A percentile compares a stretch with the other conserved stretches of the same genome.
Evolutionary conservation across 352 stramenopile genomes (phyloP).

Genomic region (Thraustochytrium sp.): DNA sequence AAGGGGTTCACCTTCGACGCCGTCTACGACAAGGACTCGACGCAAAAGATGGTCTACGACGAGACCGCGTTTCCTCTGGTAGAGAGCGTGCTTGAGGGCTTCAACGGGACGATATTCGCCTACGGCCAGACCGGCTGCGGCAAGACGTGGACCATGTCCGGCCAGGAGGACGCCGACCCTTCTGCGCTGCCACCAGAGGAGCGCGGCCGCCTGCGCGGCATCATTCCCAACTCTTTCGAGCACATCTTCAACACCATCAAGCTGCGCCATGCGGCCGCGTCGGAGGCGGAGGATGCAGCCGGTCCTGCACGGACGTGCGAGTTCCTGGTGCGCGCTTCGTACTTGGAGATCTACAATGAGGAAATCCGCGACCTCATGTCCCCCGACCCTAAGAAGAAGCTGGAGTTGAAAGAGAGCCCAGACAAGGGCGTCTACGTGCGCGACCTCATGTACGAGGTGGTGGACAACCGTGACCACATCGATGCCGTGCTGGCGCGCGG

Average conservation of each 20-base stretch:
- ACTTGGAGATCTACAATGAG: constrained; percentile 98
- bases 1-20: constrained; percentile 82
- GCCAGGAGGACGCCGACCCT: constrained; percentile 60
- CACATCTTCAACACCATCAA: constrained; percentile 76
- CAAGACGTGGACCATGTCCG: constrained; percentile 79
- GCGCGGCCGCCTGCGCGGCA: constrained; percentile 57
- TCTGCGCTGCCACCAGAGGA: background rate
- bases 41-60: constrained; percentile 53
- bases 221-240: constrained; percentile 80
- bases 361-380: constrained; percentile 88
- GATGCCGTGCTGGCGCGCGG: constrained; percentile 61
- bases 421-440: constrained; percentile 75
- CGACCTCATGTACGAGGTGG: constrained; percentile 70
- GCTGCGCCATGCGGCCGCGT: background rate
- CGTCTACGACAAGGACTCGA: constrained; percentile 76
- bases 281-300: background rate
- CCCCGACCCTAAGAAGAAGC: constrained; percentile 63
- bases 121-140: constrained; percentile 77
- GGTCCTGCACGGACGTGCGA: constrained; percentile 49
- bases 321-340: constrained; percentile 84
- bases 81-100: constrained; percentile 79
- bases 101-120: constrained; percentile 83
- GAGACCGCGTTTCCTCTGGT: constrained; percentile 58
- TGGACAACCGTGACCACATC: constrained; percentile 68
- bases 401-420: constrained; percentile 79